Base-by-base conservation (phyloP, 148 eudicot genomes). In the Dysphania ambrosioides region DNA sequence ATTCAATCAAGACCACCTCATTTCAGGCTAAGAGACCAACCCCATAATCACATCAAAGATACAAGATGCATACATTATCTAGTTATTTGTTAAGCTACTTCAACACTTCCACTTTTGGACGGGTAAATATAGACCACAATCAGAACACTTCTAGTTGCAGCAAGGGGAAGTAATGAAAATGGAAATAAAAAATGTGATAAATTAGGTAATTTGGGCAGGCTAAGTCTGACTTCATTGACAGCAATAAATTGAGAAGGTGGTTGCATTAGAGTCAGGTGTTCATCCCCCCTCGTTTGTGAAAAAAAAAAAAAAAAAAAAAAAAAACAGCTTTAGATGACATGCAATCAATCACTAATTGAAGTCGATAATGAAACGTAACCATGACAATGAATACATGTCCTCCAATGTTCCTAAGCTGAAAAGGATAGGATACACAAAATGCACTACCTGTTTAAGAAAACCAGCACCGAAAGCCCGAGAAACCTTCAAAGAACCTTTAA, bases 401-500 rank as follows among this genome's bases (percentile, higher is more conserved):
- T 30, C 30, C 19, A 38, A 64, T 34, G 7, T 26, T 61, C 15
- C 8, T 36, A 36, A 36, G 5, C 53, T 47, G 15, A 47, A 47
- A 12, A 13, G 19, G 18, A 47, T 47, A n/a, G n/a, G 21, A 9
- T 27, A 11, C 26, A 11, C 53, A 51, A 1, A 58, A 64, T 5
- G 19, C 60, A 75, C 57, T 82, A 93, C 98, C 97, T 93, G 92
- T 76, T 93, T 91, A 78, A 93, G 97, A 83, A 91, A 93, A 69
- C 98, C 98, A 61, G 98, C 98, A 36, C 98, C 98, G 70, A 93
- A 93, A 81, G 98, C 98, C 79, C 98, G 87, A 58, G 98, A 91
- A 77, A 93, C 98, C 87, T 91, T 93, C 86, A 93, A 77, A 1
- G 97, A 93, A 30, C 98, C 98, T 82, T 93, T 93, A 31, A 93